Base-by-base conservation (phyloP, 306 rosid genomes). In the Vigna unguiculata region DNA sequence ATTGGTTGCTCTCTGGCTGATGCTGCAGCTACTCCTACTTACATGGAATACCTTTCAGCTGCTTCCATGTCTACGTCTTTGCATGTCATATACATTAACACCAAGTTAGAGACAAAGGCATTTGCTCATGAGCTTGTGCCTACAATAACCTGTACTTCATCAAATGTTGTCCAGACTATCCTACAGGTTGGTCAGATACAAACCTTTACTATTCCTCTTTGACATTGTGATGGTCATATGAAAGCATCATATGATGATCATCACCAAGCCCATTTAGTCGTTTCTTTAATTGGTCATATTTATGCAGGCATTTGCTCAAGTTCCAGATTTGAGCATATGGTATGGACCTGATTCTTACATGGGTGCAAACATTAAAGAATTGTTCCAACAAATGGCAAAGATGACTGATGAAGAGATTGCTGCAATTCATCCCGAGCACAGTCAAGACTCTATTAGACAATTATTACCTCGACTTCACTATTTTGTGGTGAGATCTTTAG, bases 271-370 rank as follows among this genome's bases (percentile, higher is more conserved):
- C 12, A 24, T 77, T 48, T 20, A 69, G 76, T 41, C 45, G 45
- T 52, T 63, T 55, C 74, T 70, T 71, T 22, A 76, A 16, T 58
- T 48, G 58, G 61, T 54, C 36, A 38, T 9, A 67, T 66, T 79
- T 81, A 66, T 68, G 78, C 87, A 95, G 99, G 95, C 98, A 64
- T 92, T 95, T 83, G 89, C 91, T 83, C 99, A 95, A 88, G 91
- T 95, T 73, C 97, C 91, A 16, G 92, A 86, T 74, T 83, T 93
- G 80, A 87, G 74, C 46, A n/a, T 95, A 78, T 92, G 87, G 87
- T 91, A 95, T 32, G 99, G 99, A 38, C 99, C 99, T 9, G 99
- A 95, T 90, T 85, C 99, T 46, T 95, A 95, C 90, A 95, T 95
- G 99, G 99, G 99, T 80, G 99, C 99, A 83, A 95, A 95, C 82